phyloP scores from a whole-genome alignment of 306 rosid genomes.

The Trifolium subterraneum region DNA sequence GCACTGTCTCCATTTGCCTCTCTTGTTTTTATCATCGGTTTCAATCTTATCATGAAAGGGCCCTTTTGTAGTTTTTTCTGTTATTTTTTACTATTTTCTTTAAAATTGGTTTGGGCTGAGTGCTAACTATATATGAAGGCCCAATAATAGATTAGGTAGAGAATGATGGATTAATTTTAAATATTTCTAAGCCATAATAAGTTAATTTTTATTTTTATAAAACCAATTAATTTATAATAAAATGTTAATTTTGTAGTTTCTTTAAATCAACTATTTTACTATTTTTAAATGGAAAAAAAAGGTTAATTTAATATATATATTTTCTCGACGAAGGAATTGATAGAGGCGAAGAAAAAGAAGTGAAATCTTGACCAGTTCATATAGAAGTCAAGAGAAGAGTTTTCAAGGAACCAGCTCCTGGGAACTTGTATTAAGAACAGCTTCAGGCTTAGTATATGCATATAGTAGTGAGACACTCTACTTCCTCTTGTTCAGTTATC shows the following conservation, averaged over 20 bases:
- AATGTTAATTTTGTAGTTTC: background rate
- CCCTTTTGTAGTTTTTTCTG: constrained; percentile 3
- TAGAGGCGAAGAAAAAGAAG: background rate
- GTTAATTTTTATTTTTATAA: background rate
- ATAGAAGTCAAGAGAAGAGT: background rate
- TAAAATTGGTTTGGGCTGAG: constrained; percentile 6
- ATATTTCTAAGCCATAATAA: background rate
- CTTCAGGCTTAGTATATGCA: background rate
- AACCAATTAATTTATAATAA: background rate
- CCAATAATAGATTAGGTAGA: background rate
- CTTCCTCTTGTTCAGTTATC: background rate
- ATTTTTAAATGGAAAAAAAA: background rate
- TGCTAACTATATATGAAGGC: background rate
- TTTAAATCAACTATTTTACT: background rate
- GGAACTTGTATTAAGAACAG: background rate
- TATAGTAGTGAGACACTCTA: background rate
- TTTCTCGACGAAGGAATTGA: background rate
- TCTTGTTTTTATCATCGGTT: background rate
- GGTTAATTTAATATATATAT: background rate
- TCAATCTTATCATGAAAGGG: background rate
- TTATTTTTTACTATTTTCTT: background rate
- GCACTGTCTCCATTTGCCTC: background rate
- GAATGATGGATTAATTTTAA: background rate
- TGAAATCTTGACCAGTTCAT: background rate
- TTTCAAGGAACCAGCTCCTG: background rate